Conservation (phyloP, 202 grass and related monocot species). For the Setaria italica region DNA sequence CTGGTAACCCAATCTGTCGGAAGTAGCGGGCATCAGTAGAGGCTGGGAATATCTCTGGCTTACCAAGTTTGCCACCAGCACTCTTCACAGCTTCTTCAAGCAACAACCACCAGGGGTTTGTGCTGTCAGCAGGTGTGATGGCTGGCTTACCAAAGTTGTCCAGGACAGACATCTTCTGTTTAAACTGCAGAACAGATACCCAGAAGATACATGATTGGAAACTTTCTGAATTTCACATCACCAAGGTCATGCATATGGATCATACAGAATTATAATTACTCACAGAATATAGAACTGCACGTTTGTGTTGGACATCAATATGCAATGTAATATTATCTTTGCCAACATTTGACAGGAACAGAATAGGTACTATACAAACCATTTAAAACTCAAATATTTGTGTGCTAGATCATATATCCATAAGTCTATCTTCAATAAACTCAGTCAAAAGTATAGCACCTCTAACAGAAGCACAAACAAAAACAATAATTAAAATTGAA, state of each 20-base stretch:
- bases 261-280: background rate
- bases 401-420: constrained; percentile 10
- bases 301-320: background rate
- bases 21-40: constrained; percentile 90
- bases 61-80: constrained; percentile 77
- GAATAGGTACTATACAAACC: no score
- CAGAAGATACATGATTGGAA: constrained; percentile 26
- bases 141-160: constrained; percentile 81
- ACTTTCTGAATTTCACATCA: constrained; percentile 13
- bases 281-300: background rate
- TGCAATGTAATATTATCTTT: background rate
- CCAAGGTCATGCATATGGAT: constrained; percentile 1
- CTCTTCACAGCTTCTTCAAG: constrained; percentile 78
- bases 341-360: background rate
- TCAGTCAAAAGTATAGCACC: constrained; percentile 18
- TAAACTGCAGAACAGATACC: constrained; percentile 60
- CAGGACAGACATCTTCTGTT: constrained; percentile 60
- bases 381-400: background rate
- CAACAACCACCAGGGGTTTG: constrained; percentile 82
- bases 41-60: constrained; percentile 87
- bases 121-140: constrained; percentile 63
- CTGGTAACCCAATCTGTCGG: constrained; percentile 73
- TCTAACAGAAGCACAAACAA: constrained; percentile 8
- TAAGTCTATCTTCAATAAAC: background rate
- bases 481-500: background rate